Evolutionary conservation across 352 stramenopile species (phyloP), one percentile per base, ranked within the genome.

Genomic region (Globisporangium nagaii): DNA sequence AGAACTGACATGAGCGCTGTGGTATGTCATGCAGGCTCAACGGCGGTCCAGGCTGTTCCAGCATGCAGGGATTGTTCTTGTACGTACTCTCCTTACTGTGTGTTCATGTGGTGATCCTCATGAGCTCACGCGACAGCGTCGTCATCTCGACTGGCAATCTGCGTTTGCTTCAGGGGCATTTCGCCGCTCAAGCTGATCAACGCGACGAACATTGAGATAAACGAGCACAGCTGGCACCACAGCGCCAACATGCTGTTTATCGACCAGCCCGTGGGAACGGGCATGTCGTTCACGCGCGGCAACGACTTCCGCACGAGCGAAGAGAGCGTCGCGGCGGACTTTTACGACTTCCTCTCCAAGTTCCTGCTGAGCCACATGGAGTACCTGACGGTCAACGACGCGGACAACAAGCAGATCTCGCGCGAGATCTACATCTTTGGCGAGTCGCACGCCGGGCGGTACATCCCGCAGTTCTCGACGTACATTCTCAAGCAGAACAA

Each of bases 371-470:
- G 91, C 13, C 93, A 98, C 54, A 61, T 51, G 0, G 71, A 88
- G 45, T 92, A 91, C 53, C 47, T 91, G 17, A 61, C 74, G 45
- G 48, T 57, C 6, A 65, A 79, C 20, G 67, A 68, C 27, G 69
- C 73, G 25, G 55, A 78, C 13, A 67, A 53, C 17, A 42, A 58
- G 3, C 66, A 75, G 28, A 65, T 58, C 27, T 86, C 81, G 6
- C 82, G 95, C 24, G 68, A 77, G 32, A 66, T 99, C 36, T 98
- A 93, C 62, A 93, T 99, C 55, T 96, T 97, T 48, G 96, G 96
- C 46, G 96, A 99, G 67, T 98, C 88, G 13, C 95, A 99, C 70
- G 96, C 96, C 0, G 96, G 96, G 1, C 95, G 98, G 36, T 99
- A 97, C 71, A 98, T 99, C 63, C 96, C 96, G 9, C 78, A 86